Evolutionary conservation across 306 rosid species (phyloP), one percentile per base, ranked within the genome.

Genomic region (Mimosa pudica): DNA sequence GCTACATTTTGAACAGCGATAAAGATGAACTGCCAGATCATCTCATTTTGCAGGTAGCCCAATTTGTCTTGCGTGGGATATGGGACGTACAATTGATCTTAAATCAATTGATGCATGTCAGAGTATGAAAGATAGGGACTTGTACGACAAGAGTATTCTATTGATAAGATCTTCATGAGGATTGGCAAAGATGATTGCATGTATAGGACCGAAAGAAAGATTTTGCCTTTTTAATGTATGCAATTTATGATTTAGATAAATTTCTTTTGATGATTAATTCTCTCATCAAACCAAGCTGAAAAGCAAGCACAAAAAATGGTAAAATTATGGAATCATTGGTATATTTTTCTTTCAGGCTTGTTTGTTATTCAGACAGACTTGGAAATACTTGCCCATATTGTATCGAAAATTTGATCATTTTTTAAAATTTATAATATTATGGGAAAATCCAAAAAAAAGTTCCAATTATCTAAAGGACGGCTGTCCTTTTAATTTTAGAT

Each of bases 191-290:
- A 60, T 79, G 76, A 82, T 80, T 85, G 77, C 79, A 77, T 86
- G 89, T 86, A 86, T 81, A 86, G 85, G 81, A 55, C 72, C 72
- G 46, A 71, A 83, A 70, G 76, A 64, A 80, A 70, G 76, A 70
- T 83, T 86, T 74, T 86, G 58, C 57, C 58, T 52, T 46, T 78
- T 75, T 80, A 45, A 46, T 66, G 78, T 58, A 48, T 65, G 80
- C 51, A 58, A 49, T 51, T n/a, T 45, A 42, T 80, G 9, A 32
- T 71, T 68, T 55, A 48, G 79, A 75, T 48, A 64, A 71, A 30
- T 79, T 73, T 76, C 33, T 84, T 70, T 11, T 36, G 24, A 45
- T 74, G 32, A 78, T 52, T 78, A 74, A 58, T 81, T 42, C 46
- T 32, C 67, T 12, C 71, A 54, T 46, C 70, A 44, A 55, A 55